Evolutionary conservation across 208 protist genomes (phyloP).

Genomic region (Crithidia expoeki): DNA sequence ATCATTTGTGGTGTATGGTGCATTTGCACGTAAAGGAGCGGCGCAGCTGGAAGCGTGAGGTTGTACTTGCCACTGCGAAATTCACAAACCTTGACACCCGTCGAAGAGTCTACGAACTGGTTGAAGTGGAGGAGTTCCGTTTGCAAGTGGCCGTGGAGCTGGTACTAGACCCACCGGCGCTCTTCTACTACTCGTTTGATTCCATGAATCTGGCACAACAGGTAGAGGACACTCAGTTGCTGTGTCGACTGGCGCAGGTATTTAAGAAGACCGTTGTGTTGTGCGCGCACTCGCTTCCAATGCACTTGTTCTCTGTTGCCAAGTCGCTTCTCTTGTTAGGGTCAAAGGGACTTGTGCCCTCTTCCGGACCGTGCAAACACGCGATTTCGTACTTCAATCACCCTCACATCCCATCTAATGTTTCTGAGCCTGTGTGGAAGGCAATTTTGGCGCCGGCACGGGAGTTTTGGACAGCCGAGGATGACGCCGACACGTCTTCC

Average conservation of each 20-base stretch:
- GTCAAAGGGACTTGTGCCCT: slow-evolving; percentile 40
- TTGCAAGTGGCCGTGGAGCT: slow-evolving; percentile 69
- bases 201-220: slow-evolving; percentile 32
- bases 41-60: slow-evolving; percentile 34
- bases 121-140: slow-evolving; percentile 43
- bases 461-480: not conserved
- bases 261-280: slow-evolving; percentile 65
- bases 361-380: slow-evolving; percentile 41
- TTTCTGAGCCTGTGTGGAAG: slow-evolving; percentile 25
- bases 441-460: not conserved
- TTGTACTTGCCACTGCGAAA: slow-evolving; percentile 38
- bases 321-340: slow-evolving; percentile 57
- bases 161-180: slow-evolving; percentile 54
- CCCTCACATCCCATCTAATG: slow-evolving; percentile 36
- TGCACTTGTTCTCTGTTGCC: slow-evolving; percentile 41
- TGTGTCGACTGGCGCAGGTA: slow-evolving; percentile 39
- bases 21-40: slow-evolving; percentile 47
- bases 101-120: slow-evolving; percentile 37
- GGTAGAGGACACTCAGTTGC: slow-evolving; percentile 29
- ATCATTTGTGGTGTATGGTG: slow-evolving; percentile 62
- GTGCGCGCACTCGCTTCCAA: slow-evolving; percentile 38
- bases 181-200: slow-evolving; percentile 52
- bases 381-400: slow-evolving; percentile 55
- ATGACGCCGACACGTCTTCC: not conserved
- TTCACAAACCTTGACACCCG: slow-evolving; percentile 47